Conservation (phyloP, 1,284 basidiomycete species). For the Boletellus deceptivus region DNA sequence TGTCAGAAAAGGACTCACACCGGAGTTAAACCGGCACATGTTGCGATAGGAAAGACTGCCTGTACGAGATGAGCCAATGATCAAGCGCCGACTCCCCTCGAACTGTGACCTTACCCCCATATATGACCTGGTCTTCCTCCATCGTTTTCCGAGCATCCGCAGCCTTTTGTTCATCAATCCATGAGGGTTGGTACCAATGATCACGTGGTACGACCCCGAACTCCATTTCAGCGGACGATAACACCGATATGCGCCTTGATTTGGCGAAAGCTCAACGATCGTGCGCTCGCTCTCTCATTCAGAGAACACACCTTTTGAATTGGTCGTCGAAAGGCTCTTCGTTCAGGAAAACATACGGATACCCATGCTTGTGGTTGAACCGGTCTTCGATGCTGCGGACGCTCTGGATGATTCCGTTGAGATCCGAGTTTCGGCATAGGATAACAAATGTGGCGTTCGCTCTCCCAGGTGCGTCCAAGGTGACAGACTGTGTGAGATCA, state of each 20-base stretch:
- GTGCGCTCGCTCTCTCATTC: constrained; percentile 5
- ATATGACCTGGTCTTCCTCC: constrained; percentile 61
- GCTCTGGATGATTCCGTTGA: constrained; percentile 54
- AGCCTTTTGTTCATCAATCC: constrained; percentile 75
- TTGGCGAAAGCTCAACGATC: constrained; percentile 11
- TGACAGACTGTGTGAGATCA: background rate
- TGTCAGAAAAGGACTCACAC: constrained; percentile 46
- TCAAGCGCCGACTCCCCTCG: background rate
- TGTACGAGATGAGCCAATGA: constrained; percentile 18
- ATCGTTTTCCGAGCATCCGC: constrained; percentile 57
- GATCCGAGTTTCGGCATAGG: constrained; percentile 38
- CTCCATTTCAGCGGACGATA: constrained; percentile 53
- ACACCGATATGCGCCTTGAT: constrained; percentile 51
- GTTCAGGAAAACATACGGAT: constrained; percentile 74
- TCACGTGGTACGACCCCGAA: constrained; percentile 74
- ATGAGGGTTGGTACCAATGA: constrained; percentile 79
- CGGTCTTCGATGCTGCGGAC: constrained; percentile 55
- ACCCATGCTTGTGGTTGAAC: constrained; percentile 62
- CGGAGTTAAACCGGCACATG: constrained; percentile 85
- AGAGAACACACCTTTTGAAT: constrained; percentile 53
- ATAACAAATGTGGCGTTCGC: constrained; percentile 34
- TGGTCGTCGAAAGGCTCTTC: constrained; percentile 67
- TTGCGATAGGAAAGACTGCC: constrained; percentile 61
- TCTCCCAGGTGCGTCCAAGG: constrained; percentile 1
- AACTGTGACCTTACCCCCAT: constrained; percentile 49